These are phyloP conservation scores for Erigeron philadelphicus DNA, from an alignment of 140 eudicot species.

Conservation along the genomic window DNA sequence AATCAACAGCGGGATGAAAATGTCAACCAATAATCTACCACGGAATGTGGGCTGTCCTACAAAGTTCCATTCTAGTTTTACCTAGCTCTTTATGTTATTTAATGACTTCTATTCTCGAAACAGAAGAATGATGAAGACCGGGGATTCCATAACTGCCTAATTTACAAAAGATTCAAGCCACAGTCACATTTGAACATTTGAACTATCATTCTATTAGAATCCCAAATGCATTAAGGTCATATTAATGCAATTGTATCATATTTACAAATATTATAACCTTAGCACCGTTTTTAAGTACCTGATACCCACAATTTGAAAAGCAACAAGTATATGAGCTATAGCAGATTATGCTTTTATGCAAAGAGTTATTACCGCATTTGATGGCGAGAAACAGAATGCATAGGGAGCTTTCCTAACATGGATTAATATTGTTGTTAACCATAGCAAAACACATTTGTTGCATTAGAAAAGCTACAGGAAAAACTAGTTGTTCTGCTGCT, in stretches of 20 bases:
- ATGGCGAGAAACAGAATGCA: constrained; percentile 19
- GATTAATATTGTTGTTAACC: constrained; percentile 1
- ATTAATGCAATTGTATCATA: neutral
- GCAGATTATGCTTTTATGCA: neutral
- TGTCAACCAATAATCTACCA: neutral
- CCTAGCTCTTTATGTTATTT: neutral
- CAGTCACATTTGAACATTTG: neutral
- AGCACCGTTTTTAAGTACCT: neutral
- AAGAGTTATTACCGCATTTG: constrained; percentile 4
- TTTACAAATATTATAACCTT: neutral
- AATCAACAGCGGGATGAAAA: neutral
- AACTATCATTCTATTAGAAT: neutral
- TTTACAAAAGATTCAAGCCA: neutral
- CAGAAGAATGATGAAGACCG: neutral
- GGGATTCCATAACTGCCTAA: neutral
- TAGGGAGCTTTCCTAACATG: neutral
- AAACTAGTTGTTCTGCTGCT: constrained; percentile 32
- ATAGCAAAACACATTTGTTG: constrained; percentile 25
- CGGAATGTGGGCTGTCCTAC: neutral
- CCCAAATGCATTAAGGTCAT: neutral
- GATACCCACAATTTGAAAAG: neutral
- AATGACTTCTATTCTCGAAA: neutral
- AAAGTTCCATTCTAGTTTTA: neutral
- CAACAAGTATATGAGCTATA: neutral
- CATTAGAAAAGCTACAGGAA: constrained; percentile 32